These are phyloP conservation scores for Cucurbita ficifolia DNA, from an alignment of 306 rosid genomes.

Conservation along the genomic window DNA sequence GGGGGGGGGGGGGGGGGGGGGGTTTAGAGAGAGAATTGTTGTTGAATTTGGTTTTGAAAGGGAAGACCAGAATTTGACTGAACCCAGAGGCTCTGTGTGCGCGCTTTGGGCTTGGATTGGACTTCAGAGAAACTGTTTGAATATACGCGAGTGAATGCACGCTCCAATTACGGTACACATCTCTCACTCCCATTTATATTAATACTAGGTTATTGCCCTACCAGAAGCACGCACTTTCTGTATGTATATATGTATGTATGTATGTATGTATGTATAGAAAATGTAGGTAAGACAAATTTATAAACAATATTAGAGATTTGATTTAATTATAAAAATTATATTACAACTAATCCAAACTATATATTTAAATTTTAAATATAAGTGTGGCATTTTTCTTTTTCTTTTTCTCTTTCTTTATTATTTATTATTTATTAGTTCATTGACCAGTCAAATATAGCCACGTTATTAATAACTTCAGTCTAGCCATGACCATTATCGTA, in stretches of 20 bases:
- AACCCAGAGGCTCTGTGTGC: neutral
- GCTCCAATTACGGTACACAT: neutral
- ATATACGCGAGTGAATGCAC: constrained; percentile 1
- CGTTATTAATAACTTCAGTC: neutral
- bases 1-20: neutral
- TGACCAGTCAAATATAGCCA: neutral
- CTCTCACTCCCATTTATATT: neutral
- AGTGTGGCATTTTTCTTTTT: too few species aligned
- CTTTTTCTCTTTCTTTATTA: too few species aligned
- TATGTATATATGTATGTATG: neutral
- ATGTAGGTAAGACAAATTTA: too few species aligned
- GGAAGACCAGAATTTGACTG: neutral
- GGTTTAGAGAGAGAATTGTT: neutral
- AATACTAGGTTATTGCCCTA: neutral
- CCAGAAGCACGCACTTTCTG: neutral
- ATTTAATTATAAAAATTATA: too few species aligned
- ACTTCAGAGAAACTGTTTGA: neutral
- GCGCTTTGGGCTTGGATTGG: neutral
- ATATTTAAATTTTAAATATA: too few species aligned
- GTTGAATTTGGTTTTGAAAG: neutral
- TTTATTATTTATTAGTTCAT: too few species aligned
- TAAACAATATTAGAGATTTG: too few species aligned
- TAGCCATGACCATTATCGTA: neutral
- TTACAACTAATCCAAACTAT: too few species aligned
- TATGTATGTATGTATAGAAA: too few species aligned